phyloP scores from a whole-genome alignment of 495 filamentous ascomycete genomes.

The Talaromyces stipitatus region DNA sequence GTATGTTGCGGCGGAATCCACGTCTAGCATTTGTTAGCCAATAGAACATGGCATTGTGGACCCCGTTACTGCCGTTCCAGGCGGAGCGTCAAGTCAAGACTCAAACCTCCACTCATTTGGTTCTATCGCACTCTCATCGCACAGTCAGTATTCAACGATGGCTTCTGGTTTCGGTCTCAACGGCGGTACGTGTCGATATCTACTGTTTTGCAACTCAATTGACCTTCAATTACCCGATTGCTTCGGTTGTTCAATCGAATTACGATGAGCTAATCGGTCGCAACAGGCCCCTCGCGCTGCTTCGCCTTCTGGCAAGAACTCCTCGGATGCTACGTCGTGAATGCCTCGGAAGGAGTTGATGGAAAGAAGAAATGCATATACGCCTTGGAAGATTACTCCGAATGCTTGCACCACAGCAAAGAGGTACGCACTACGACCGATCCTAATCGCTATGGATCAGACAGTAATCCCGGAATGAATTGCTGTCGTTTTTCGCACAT shows the following conservation, averaged over 20 bases:
- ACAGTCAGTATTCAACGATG: constrained; percentile 43
- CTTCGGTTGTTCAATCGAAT: too few species aligned
- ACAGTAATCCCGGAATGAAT: too few species aligned
- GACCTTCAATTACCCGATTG: background rate
- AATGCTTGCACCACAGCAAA: constrained; percentile 96
- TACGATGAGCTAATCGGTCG: background rate
- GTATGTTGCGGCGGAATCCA: background rate
- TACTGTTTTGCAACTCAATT: background rate
- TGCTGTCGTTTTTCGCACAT: too few species aligned
- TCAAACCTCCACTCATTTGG: constrained; percentile 10
- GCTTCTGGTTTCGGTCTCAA: constrained; percentile 75
- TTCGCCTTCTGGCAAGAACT: constrained; percentile 98
- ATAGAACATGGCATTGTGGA: background rate
- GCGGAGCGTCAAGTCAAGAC: background rate
- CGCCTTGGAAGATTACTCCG: constrained; percentile 93
- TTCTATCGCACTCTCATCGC: constrained; percentile 14
- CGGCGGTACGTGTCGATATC: constrained; percentile 53
- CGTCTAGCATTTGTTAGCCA: background rate
- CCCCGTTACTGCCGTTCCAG: background rate
- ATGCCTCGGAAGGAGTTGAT: constrained; percentile 62
- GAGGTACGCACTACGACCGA: constrained; percentile 60
- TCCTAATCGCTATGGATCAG: too few species aligned
- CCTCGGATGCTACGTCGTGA: constrained; percentile 83
- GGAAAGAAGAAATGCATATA: constrained; percentile 87
- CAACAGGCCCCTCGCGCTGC: constrained; percentile 76